These are phyloP conservation scores for Rhododendron griersonianum DNA, from an alignment of 148 eudicot genomes.

Conservation along the genomic window DNA sequence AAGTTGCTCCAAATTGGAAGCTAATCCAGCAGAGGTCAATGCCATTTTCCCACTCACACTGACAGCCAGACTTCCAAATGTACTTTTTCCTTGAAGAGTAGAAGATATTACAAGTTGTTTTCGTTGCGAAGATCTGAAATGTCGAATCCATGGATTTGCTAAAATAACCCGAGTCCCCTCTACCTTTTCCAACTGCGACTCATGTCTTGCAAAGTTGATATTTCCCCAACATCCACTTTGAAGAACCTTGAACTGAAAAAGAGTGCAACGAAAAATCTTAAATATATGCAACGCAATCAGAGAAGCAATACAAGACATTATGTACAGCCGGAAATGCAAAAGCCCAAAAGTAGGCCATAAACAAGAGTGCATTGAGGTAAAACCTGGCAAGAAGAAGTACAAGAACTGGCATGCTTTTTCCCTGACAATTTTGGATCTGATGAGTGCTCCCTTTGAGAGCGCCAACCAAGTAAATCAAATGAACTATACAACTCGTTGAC, in stretches of 20 bases:
- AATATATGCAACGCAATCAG: background rate
- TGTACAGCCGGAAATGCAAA: background rate
- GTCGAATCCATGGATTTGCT: conserved; percentile 61
- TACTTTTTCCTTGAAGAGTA: conserved; percentile 16
- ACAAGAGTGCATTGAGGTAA: background rate
- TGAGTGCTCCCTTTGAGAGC: conserved; percentile 16
- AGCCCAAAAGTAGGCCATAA: background rate
- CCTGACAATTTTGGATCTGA: conserved; percentile 30
- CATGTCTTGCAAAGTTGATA: conserved; percentile 30
- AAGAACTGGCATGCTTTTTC: conserved; percentile 19
- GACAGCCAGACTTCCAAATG: conserved; percentile 17
- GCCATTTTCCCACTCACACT: conserved; percentile 14
- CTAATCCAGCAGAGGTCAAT: conserved; percentile 21
- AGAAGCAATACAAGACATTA: background rate
- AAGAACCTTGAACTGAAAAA: conserved; percentile 53
- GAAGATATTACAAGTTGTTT: conserved; percentile 16
- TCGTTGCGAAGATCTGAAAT: conserved; percentile 35
- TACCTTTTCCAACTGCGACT: conserved; percentile 24
- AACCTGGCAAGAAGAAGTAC: conserved; percentile 46
- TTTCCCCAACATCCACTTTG: conserved; percentile 57
- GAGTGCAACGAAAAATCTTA: background rate
- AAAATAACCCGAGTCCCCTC: conserved; percentile 23
- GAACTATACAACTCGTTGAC: conserved; percentile 68
- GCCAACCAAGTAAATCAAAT: conserved; percentile 38
- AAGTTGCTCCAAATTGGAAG: conserved; percentile 17